Evolutionary conservation across 225 moss, liverwort and hornwort species (phyloP).

Genomic region (Pseudisothecium myosuroides): DNA sequence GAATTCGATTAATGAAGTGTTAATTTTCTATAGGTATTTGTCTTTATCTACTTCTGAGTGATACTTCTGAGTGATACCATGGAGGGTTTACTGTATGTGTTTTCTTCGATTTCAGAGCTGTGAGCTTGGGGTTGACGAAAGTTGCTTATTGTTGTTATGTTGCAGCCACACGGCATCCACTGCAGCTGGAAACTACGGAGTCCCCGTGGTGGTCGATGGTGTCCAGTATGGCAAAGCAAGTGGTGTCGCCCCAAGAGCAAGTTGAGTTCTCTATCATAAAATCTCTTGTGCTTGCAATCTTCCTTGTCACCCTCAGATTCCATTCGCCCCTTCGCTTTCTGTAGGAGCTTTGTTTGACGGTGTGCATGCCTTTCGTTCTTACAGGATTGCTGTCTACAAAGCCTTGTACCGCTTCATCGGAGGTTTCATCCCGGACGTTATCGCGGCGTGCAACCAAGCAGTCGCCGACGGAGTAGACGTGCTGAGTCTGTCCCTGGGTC

Average conservation of each 20-base stretch:
- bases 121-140: not conserved
- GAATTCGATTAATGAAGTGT: not conserved
- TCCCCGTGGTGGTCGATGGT: slow-evolving; percentile 24
- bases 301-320: not conserved
- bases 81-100: not conserved
- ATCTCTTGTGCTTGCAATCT: not conserved
- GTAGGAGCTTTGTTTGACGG: not conserved
- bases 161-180: slow-evolving; percentile 32
- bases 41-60: not conserved
- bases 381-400: slow-evolving; percentile 76
- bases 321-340: not conserved
- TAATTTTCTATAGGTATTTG: not conserved
- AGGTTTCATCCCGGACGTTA: slow-evolving; percentile 73
- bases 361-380: not conserved
- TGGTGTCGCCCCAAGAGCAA: slow-evolving; percentile 33
- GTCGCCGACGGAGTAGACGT: slow-evolving; percentile 72
- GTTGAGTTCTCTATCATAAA: slow-evolving; percentile 10
- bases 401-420: slow-evolving; percentile 64
- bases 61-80: not conserved
- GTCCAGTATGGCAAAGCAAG: slow-evolving; percentile 20
- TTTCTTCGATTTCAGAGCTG: not conserved
- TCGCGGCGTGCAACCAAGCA: slow-evolving; percentile 86
- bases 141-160: not conserved
- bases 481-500: slow-evolving; percentile 61
- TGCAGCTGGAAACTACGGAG: slow-evolving; percentile 35